Evolutionary conservation across 2,329 filamentous ascomycete genomes (phyloP).

Genomic region (Triangularia setosa): DNA sequence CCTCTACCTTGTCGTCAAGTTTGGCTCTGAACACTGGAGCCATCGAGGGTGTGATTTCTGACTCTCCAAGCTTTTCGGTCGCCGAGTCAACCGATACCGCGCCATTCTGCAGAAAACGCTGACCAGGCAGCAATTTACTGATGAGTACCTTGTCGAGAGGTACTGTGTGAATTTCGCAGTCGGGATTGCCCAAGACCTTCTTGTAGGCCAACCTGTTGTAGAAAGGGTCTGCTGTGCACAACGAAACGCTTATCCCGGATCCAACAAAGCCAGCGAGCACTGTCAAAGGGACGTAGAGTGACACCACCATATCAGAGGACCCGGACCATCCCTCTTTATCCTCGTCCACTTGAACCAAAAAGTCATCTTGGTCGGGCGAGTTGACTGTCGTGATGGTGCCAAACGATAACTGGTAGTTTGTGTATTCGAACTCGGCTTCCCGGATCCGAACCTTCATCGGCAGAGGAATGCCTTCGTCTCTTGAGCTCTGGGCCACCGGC

Average conservation of each 20-base stretch:
- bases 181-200: background rate
- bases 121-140: background rate
- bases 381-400: slow-evolving; percentile 33
- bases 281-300: slow-evolving; percentile 40
- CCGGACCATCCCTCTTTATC: slow-evolving; percentile 38
- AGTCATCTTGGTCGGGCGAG: slow-evolving; percentile 28
- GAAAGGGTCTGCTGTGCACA: background rate
- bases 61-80: background rate
- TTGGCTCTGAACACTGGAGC: background rate
- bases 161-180: slow-evolving; percentile 27
- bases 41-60: background rate
- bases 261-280: slow-evolving; percentile 23
- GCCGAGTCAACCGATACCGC: background rate
- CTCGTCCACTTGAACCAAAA: slow-evolving; percentile 32
- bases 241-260: background rate
- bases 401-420: slow-evolving; percentile 40
- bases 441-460: slow-evolving; percentile 12
- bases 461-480: slow-evolving; percentile 1
- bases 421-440: slow-evolving; percentile 27
- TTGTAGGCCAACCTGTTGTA: background rate
- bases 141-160: background rate
- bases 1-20: background rate
- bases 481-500: slow-evolving; percentile 17
- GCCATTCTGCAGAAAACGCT: background rate
- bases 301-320: slow-evolving; percentile 37